Percentiles rank a stretch among this genome's conserved stretches.
phyloP scores from a whole-genome alignment of 108 stramenopile genomes.

The Discostella stelligeroides region DNA sequence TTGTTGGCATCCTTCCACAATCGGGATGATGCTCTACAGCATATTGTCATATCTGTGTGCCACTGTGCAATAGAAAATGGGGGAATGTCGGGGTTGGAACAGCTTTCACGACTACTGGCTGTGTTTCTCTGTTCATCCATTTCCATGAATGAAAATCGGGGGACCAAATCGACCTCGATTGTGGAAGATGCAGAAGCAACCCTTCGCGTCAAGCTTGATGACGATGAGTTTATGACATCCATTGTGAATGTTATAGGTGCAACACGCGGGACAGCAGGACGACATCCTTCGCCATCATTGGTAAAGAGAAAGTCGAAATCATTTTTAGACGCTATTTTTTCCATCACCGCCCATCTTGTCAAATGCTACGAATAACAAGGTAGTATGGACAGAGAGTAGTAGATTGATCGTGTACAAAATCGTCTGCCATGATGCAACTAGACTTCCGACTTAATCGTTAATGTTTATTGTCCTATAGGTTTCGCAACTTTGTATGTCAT shows the following conservation, averaged over 20 bases:
- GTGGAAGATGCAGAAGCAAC: constrained; percentile 5
- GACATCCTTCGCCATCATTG: background rate
- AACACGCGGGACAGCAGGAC: background rate
- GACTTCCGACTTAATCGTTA: too few species aligned
- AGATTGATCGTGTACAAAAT: too few species aligned
- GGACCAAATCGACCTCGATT: constrained; percentile 1
- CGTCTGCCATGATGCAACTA: too few species aligned
- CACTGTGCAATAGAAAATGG: constrained; percentile 12
- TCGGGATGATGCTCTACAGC: constrained; percentile 17
- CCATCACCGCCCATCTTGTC: constrained; percentile 19
- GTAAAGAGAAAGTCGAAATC: constrained; percentile 10
- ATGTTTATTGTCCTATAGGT: too few species aligned
- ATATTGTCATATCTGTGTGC: constrained; percentile 20
- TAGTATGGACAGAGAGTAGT: too few species aligned
- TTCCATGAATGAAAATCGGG: background rate
- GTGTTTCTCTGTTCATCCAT: constrained; percentile 16
- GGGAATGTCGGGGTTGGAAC: constrained; percentile 17
- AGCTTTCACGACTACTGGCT: constrained; percentile 33
- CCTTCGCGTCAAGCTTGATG: constrained; percentile 14
- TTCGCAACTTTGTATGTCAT: too few species aligned
- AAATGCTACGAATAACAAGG: constrained; percentile 13
- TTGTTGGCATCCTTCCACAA: constrained; percentile 18
- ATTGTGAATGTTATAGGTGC: background rate
- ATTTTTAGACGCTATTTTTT: constrained; percentile 16
- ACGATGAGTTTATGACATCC: constrained; percentile 2